Conservation (phyloP, 1,284 basidiomycete species). For the Ustilago trichophora region DNA sequence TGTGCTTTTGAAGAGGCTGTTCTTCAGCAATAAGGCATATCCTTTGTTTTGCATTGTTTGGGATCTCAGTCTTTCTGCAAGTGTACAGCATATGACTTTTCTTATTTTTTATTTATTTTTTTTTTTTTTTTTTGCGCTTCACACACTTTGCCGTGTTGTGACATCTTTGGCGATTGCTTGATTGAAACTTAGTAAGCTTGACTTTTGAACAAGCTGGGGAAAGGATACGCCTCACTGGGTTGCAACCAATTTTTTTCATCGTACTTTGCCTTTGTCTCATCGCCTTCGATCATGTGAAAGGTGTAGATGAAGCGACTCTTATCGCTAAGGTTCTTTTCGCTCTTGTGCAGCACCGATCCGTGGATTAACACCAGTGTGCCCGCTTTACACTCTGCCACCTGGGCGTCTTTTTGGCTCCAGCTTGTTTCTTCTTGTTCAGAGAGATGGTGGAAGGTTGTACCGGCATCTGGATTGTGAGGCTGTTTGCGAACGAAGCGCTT, state of each 20-base stretch:
- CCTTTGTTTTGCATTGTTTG: too few relatives aligned
- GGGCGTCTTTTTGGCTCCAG: conserved; percentile 35
- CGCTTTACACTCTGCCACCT: conserved; percentile 50
- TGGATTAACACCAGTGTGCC: conserved; percentile 59
- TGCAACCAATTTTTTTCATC: conserved; percentile 59
- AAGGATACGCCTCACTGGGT: conserved; percentile 37
- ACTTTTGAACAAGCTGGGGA: conserved; percentile 38
- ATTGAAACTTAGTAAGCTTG: too few relatives aligned
- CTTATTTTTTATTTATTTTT: background rate
- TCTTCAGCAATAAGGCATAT: too few relatives aligned
- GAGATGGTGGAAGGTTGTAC: conserved; percentile 43
- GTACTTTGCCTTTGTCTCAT: conserved; percentile 32
- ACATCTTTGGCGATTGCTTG: background rate
- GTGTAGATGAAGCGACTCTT: conserved; percentile 60
- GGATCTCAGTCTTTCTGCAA: too few relatives aligned
- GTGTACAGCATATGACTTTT: background rate
- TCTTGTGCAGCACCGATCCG: conserved; percentile 58
- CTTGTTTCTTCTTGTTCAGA: conserved; percentile 33
- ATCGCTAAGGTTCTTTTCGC: conserved; percentile 46
- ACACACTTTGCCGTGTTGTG: background rate
- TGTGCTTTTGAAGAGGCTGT: too few relatives aligned
- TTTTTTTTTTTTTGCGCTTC: too few relatives aligned
- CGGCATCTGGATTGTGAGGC: conserved; percentile 20
- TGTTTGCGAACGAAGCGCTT: conserved; percentile 51
- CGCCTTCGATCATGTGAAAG: conserved; percentile 62